phyloP scores from a whole-genome alignment of 805 yeast species.

The Torulaspora microellipsoides region DNA sequence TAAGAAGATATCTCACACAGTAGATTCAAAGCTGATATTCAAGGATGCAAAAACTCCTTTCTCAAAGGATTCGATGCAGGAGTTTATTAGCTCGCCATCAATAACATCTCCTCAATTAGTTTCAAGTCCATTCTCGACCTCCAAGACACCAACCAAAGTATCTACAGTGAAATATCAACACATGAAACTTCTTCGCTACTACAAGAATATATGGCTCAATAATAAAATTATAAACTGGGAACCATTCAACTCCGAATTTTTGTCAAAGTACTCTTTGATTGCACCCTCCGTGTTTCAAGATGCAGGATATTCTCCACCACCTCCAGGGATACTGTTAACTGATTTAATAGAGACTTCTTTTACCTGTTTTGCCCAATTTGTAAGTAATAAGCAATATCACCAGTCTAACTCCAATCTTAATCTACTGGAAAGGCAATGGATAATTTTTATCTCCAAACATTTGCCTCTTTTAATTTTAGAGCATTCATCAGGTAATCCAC shows the following conservation, averaged over 20 bases:
- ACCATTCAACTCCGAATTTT: constrained; percentile 28
- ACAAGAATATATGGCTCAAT: constrained; percentile 39
- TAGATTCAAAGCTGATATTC: constrained; percentile 23
- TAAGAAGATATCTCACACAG: constrained; percentile 18
- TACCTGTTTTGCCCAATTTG: constrained; percentile 43
- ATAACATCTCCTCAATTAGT: constrained; percentile 30
- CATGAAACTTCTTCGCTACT: constrained; percentile 30
- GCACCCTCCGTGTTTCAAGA: constrained; percentile 34
- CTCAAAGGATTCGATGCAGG: constrained; percentile 13
- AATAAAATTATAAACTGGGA: constrained; percentile 37
- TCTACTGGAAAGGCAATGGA: constrained; percentile 40
- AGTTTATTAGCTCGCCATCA: constrained; percentile 25
- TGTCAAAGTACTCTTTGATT: constrained; percentile 31
- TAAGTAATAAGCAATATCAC: constrained; percentile 40
- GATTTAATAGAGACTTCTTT: constrained; percentile 36
- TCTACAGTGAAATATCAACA: constrained; percentile 23
- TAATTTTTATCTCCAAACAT: constrained; percentile 41
- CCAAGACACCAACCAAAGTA: constrained; percentile 12
- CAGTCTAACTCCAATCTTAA: constrained; percentile 35
- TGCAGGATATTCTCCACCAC: constrained; percentile 20
- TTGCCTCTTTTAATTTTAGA: constrained; percentile 43
- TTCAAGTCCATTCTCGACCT: constrained; percentile 25
- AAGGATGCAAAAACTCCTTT: constrained; percentile 14
- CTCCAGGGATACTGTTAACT: constrained; percentile 20
- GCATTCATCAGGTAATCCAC: constrained; percentile 25